A percentile compares a stretch with the other conserved stretches of the same genome.
phyloP scores from a whole-genome alignment of 495 filamentous ascomycete genomes.

The Delitschia confertaspora region DNA sequence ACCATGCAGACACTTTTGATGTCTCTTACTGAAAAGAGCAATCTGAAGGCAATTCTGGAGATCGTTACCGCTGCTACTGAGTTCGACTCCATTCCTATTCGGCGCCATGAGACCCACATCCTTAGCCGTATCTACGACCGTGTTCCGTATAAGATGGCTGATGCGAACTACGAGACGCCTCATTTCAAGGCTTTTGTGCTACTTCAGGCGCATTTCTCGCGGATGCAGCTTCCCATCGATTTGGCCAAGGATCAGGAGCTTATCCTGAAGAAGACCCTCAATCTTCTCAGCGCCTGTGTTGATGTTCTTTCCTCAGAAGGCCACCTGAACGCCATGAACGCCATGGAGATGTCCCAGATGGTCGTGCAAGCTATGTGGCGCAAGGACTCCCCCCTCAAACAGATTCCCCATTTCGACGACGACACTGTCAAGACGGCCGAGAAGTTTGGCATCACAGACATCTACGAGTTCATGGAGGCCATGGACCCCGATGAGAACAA shows the following conservation, averaged over 20 bases:
- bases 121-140: constrained; percentile 90
- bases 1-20: constrained; percentile 99
- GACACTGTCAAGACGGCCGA: constrained; percentile 77
- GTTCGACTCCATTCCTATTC: constrained; percentile 90
- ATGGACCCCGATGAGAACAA: constrained; percentile 92
- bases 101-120: constrained; percentile 82
- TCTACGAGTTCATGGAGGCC: constrained; percentile 96
- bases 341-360: constrained; percentile 99
- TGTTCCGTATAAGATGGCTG: constrained; percentile 87
- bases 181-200: constrained; percentile 98
- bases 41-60: constrained; percentile 91
- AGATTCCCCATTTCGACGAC: constrained; percentile 89
- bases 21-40: constrained; percentile 79
- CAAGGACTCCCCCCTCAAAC: constrained; percentile 89
- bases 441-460: constrained; percentile 74
- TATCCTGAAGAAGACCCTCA: constrained; percentile 75
- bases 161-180: constrained; percentile 78
- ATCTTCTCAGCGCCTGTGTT: constrained; percentile 81
- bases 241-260: constrained; percentile 94
- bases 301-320: constrained; percentile 95
- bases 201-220: constrained; percentile 92
- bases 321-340: constrained; percentile 91
- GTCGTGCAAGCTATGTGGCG: constrained; percentile 99
- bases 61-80: constrained; percentile 96
- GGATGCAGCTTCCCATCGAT: constrained; percentile 92